Conservation (phyloP, 2,329 filamentous ascomycete genomes). For the Botryotinia globosa region DNA sequence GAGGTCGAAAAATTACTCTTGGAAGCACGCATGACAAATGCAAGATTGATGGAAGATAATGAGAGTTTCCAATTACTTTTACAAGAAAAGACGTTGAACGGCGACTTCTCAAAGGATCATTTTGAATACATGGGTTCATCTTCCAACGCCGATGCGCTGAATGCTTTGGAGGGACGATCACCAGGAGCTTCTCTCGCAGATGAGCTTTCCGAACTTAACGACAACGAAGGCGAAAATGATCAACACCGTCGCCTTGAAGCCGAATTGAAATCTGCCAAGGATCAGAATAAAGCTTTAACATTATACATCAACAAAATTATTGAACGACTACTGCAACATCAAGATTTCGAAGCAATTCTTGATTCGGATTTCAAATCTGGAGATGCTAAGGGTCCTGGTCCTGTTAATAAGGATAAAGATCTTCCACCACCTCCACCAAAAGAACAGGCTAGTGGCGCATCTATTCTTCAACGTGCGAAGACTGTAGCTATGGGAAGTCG, state of each 20-base stretch:
- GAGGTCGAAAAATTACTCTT: conserved; percentile 89
- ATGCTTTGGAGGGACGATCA: conserved; percentile 58
- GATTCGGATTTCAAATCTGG: conserved; percentile 61
- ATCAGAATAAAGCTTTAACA: conserved; percentile 95
- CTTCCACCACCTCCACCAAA: conserved; percentile 67
- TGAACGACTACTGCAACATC: conserved; percentile 86
- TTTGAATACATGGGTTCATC: conserved; percentile 57
- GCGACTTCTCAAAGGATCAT: conserved; percentile 81
- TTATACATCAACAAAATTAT: conserved; percentile 99
- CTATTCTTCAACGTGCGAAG: conserved; percentile 60
- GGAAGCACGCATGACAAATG: conserved; percentile 93
- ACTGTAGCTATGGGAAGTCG: conserved; percentile 49
- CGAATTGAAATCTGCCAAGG: conserved; percentile 77
- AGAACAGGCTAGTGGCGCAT: conserved; percentile 44
- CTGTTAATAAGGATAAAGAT: conserved; percentile 65
- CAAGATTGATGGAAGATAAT: conserved; percentile 95
- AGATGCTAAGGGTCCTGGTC: conserved; percentile 14
- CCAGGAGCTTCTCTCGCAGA: conserved; percentile 70
- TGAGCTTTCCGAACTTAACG: conserved; percentile 67
- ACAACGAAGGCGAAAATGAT: conserved; percentile 60
- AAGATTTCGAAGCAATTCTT: conserved; percentile 91
- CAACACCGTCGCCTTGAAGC: conserved; percentile 67
- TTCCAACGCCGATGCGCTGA: conserved; percentile 62
- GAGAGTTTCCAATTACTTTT: conserved; percentile 96
- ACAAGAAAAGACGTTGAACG: conserved; percentile 91